A percentile compares a stretch with the other conserved stretches of the same genome.
Evolutionary conservation across 495 filamentous ascomycete genomes (phyloP).

Genomic region (Neurospora sp.): DNA sequence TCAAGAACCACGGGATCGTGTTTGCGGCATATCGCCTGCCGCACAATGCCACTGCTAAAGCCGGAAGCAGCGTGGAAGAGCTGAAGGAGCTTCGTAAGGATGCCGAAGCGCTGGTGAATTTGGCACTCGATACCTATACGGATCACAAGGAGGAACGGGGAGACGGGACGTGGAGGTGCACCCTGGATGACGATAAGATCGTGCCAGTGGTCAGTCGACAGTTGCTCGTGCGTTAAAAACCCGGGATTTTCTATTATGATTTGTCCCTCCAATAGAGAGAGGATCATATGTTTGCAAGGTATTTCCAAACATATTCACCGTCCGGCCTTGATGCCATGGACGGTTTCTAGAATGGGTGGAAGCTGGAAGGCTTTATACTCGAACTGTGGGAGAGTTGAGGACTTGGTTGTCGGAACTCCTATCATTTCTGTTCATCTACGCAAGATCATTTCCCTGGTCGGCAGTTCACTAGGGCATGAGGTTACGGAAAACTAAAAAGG

Average conservation of each 20-base stretch:
- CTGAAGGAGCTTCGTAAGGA: slow-evolving; percentile 19
- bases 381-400: neutral
- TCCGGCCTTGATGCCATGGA: neutral
- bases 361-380: neutral
- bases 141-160: slow-evolving; percentile 4
- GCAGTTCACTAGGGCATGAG: neutral
- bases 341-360: neutral
- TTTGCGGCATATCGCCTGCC: slow-evolving; percentile 31
- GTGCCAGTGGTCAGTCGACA: neutral
- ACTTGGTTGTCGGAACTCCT: neutral
- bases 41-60: neutral
- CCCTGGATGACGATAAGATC: neutral
- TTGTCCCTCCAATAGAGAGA: neutral
- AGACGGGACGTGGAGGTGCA: neutral
- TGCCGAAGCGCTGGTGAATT: slow-evolving; percentile 25
- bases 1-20: slow-evolving; percentile 28
- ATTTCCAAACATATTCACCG: neutral
- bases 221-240: neutral
- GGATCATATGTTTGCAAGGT: neutral
- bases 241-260: neutral
- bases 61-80: slow-evolving; percentile 9
- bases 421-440: neutral
- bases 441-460: neutral
- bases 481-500: neutral
- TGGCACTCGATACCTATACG: slow-evolving; percentile 21